These are phyloP conservation scores for Rubus idaeus DNA, from an alignment of 306 rosid species.

Conservation along the genomic window DNA sequence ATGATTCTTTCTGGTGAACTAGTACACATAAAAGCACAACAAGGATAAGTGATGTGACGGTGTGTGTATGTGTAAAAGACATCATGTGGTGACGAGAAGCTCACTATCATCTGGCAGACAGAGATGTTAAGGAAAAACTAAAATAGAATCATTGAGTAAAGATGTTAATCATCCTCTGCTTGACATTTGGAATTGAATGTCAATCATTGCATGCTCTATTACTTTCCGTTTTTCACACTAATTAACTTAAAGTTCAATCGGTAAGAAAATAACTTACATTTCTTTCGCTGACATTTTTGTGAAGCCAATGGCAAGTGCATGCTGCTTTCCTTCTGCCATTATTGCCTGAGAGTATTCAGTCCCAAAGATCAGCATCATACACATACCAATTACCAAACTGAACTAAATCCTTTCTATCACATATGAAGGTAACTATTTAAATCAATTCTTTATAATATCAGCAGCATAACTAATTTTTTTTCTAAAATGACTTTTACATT, in stretches of 20 bases:
- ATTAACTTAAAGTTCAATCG: constrained; percentile 10
- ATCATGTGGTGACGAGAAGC: neutral
- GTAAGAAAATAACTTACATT: constrained; percentile 57
- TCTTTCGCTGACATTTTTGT: constrained; percentile 97
- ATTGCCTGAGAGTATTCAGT: constrained; percentile 65
- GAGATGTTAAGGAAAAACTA: neutral
- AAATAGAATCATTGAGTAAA: neutral
- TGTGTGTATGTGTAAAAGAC: neutral
- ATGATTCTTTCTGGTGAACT: neutral
- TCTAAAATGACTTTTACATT: neutral
- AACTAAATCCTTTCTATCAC: constrained; percentile 15
- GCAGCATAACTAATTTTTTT: too few relatives aligned
- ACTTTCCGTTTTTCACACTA: neutral
- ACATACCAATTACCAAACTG: neutral
- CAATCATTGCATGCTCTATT: neutral
- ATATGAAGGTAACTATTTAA: constrained; percentile 3
- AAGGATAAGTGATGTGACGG: neutral
- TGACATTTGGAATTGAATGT: neutral
- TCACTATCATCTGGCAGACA: neutral
- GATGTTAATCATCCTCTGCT: neutral
- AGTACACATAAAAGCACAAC: neutral
- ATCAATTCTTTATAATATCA: neutral
- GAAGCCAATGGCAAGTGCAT: constrained; percentile 98
- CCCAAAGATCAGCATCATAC: constrained; percentile 30
- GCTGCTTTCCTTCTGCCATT: constrained; percentile 99